Base-by-base conservation (phyloP, 2,329 filamentous ascomycete genomes). In the Aureobasidium sp. region DNA sequence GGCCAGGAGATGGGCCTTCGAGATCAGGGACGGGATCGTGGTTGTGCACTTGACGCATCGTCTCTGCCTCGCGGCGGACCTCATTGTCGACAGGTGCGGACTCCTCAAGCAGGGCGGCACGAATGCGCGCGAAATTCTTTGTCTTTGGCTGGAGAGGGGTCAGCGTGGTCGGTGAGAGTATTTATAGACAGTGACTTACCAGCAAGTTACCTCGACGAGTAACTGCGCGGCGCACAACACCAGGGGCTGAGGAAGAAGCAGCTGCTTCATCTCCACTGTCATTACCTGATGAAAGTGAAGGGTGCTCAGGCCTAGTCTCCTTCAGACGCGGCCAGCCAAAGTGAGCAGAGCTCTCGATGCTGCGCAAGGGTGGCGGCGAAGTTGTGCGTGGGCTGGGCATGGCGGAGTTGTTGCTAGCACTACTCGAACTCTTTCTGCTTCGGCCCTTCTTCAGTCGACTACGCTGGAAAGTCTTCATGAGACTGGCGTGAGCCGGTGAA, bases 31-130 rank as follows among this genome's bases (percentile, higher is more conserved):
- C 66, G 49, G 64, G 82, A 69, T 97, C 92, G 68, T 88, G 93
- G 73, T 97, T 94, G 45, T 91, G 88, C 32, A 97, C 92, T 74
- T 97, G 94, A 55, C 91, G 89, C 65, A 99, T 91, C 5, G 97
- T 94, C 74, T 97, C 93, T 41, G 93, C 91, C 78, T 99, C 94
- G 41, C 91, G 87, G 58, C 89, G 87, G 62, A 91, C 86, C 73
- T 99, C 94, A 45, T 88, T 88, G 68, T 99, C 94, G 10, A 96
- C 80, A 0, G 94, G 94, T 0, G 91, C 85, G 16, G 85, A 83
- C 76, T 99, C 94, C 76, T 99, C 94, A 62, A 90, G 81, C 0
- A 99, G 81, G 3, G 91, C 91, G 9, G 93, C 94, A 64, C 90
- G 86, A 66, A 99, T 96, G 11, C 94, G 87, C 5, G 92, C 91